These are phyloP conservation scores for Triangularia verruculosa DNA, from an alignment of 2,329 filamentous ascomycete species.

Conservation along the genomic window DNA sequence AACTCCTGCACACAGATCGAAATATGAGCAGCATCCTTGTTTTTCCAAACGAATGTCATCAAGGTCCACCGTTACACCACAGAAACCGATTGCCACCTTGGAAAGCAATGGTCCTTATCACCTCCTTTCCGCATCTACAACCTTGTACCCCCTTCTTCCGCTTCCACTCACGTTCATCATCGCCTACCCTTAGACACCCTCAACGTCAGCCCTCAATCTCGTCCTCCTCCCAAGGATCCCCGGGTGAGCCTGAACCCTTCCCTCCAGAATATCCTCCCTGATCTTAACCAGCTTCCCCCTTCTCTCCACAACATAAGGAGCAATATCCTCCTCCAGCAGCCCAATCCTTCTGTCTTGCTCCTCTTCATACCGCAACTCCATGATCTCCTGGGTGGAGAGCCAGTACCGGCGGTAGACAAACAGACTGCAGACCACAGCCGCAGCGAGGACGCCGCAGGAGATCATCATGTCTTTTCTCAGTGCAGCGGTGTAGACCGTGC, in stretches of 20 bases:
- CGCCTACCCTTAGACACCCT: not conserved
- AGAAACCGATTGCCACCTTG: not conserved
- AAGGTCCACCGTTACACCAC: not conserved
- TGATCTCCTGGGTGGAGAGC: constrained; percentile 30
- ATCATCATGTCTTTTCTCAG: constrained; percentile 48
- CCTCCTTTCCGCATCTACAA: not conserved
- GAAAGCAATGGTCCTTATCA: not conserved
- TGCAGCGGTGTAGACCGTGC: constrained; percentile 42
- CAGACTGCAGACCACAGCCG: constrained; percentile 40
- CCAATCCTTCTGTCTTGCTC: constrained; percentile 26
- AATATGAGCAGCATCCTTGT: not conserved
- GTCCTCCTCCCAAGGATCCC: not conserved
- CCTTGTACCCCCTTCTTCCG: not conserved
- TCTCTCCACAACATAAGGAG: not conserved
- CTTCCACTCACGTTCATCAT: not conserved
- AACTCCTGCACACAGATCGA: too few relatives aligned
- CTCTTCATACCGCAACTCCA: constrained; percentile 27
- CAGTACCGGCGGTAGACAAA: constrained; percentile 39
- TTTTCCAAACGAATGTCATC: not conserved
- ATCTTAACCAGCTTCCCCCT: not conserved
- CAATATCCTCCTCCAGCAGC: not conserved
- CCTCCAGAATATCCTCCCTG: not conserved
- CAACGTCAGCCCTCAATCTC: not conserved
- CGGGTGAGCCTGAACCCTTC: not conserved
- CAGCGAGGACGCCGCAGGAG: constrained; percentile 40